Percentiles rank a stretch among this genome's conserved stretches.
Evolutionary conservation across 352 stramenopile species (phyloP).

Genomic region (Phytopythium sindhum): DNA sequence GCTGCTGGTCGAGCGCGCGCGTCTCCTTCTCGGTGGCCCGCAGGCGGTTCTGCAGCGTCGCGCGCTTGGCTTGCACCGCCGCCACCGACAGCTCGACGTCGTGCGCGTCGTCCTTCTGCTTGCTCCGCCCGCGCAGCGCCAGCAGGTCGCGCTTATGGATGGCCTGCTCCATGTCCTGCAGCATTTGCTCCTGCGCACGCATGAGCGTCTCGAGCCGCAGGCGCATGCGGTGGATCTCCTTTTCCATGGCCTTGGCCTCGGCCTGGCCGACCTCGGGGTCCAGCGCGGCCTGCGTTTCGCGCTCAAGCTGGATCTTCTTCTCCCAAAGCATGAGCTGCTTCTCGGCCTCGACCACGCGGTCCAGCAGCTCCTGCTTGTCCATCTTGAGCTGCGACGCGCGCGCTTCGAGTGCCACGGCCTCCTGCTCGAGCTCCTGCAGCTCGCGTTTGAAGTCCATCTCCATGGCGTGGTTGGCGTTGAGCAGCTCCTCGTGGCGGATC

Average conservation of each 20-base stretch:
- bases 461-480: conserved; percentile 86
- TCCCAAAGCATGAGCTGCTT: conserved; percentile 94
- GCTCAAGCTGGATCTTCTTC: conserved; percentile 96
- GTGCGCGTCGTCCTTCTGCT: conserved; percentile 52
- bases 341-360: conserved; percentile 91
- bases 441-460: conserved; percentile 91
- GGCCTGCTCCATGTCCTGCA: conserved; percentile 93
- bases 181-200: conserved; percentile 91
- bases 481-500: conserved; percentile 66
- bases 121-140: conserved; percentile 79
- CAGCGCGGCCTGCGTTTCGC: conserved; percentile 92
- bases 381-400: conserved; percentile 69
- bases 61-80: conserved; percentile 83
- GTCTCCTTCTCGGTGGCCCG: conserved; percentile 70
- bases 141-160: conserved; percentile 94
- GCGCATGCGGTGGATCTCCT: conserved; percentile 95
- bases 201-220: conserved; percentile 89
- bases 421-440: conserved; percentile 87
- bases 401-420: conserved; percentile 69
- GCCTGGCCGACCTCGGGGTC: conserved; percentile 90
- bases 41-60: conserved; percentile 67
- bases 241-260: conserved; percentile 92
- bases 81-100: conserved; percentile 75
- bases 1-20: conserved; percentile 52
- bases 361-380: conserved; percentile 85